Evolutionary conservation across 768 basidiomycete genomes (phyloP), one percentile per base, ranked within the genome.

Genomic region (Suillus weaverae): DNA sequence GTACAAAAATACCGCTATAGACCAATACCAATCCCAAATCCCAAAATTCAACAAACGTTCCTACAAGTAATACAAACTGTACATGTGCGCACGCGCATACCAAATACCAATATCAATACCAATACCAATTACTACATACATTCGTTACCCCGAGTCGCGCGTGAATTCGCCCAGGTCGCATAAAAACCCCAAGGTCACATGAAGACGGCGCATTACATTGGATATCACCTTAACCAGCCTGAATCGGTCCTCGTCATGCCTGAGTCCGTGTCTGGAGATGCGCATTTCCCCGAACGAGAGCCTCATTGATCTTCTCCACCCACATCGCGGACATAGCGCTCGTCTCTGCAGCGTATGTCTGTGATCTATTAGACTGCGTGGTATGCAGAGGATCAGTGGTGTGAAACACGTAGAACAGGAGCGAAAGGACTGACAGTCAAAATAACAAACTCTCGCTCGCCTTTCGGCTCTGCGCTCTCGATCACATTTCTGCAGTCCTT

Each of bases 391-490:
- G 20, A 65, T 32, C 63, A 65, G 35, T n/a, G 55, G 13, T 11
- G 35, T 61, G 13, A 60, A 46, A 20, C 8, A 43, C 59, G 26
- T 38, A 20, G 20, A 18, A 11, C 35, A 44, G 6, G 39, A 39
- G 41, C 38, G 54, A 38, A 50, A 38, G 43, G 35, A 77, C 86
- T 71, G 66, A 89, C 88, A 48, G 87, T 86, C 68, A 87, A 74
- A 41, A 89, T 80, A 18, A 85, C 81, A 70, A 89, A 88, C 70
- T 86, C 85, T 43, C 84, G 77, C 62, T 85, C 86, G 55, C 85
- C 78, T 69, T 86, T 86, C 33, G 79, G 74, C 62, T 84, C 85
- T 0, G 84, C 83, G 30, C 81, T 79, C 5, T 78, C 76, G 11
- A 89, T 74, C 48, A 80, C 73, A 48, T 74, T 76, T 43, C 81